phyloP scores from a whole-genome alignment of 176 grass and related monocot species.

The Musa itinerans region DNA sequence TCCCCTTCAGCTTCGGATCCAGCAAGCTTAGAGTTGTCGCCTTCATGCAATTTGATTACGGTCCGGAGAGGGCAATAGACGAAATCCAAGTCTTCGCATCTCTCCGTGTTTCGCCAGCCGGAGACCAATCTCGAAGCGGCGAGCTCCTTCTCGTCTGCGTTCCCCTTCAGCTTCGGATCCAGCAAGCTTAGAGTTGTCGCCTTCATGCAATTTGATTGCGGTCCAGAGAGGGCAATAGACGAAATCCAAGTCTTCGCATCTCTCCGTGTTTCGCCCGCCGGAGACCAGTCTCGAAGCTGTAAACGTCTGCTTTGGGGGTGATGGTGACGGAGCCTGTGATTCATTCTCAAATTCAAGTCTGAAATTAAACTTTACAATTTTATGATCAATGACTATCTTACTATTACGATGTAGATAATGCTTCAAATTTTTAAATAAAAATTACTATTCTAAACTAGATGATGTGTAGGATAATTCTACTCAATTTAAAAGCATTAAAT shows the following conservation, averaged over 20 bases:
- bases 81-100: not conserved
- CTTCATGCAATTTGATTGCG: constrained; percentile 11
- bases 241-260: not conserved
- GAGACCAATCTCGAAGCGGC: constrained; percentile 27
- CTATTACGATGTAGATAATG: no score
- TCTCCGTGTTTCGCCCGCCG: constrained; percentile 18
- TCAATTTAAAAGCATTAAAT: no score
- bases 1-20: constrained; percentile 11
- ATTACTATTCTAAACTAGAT: no score
- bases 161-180: constrained; percentile 11
- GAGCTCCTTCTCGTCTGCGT: constrained; percentile 16
- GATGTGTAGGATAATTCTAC: no score
- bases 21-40: constrained; percentile 22
- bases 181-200: constrained; percentile 20
- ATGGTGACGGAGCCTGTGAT: constrained; percentile 17
- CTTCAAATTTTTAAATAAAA: no score
- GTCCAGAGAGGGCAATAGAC: constrained; percentile 17
- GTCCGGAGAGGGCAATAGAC: constrained; percentile 16
- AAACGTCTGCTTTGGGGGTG: constrained; percentile 31
- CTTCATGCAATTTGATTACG: constrained; percentile 11
- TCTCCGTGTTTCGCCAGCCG: constrained; percentile 18
- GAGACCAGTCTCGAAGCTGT: constrained; percentile 33
- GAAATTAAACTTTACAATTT: no score
- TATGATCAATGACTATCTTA: no score
- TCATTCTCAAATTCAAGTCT: constrained; percentile 23